These are phyloP conservation scores for Cladophialophora psammophila DNA, from an alignment of 2,329 filamentous ascomycete species.

Conservation along the genomic window DNA sequence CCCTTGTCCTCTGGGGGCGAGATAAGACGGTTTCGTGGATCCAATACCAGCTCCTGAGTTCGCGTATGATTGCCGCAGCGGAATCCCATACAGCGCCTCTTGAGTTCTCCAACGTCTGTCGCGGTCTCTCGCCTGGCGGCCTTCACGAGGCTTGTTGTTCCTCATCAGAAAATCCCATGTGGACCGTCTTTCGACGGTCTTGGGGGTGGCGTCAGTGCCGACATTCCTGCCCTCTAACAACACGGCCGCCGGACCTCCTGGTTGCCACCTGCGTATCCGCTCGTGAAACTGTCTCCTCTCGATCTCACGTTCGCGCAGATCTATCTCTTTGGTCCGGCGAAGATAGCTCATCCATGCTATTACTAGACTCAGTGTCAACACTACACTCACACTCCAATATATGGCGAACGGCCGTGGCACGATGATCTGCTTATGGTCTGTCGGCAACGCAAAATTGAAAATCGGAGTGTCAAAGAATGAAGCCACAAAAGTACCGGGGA, in stretches of 20 bases:
- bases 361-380: conserved; percentile 27
- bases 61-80: neutral
- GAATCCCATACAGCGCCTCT: neutral
- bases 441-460: conserved; percentile 29
- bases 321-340: conserved; percentile 20
- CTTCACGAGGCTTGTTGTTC: neutral
- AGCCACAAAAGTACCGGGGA: conserved; percentile 37
- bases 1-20: neutral
- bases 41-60: neutral
- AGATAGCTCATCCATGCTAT: conserved; percentile 30
- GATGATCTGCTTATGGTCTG: conserved; percentile 12
- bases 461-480: conserved; percentile 38
- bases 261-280: conserved; percentile 19
- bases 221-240: conserved; percentile 14
- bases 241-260: conserved; percentile 10
- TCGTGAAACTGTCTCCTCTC: conserved; percentile 26
- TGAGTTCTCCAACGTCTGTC: neutral
- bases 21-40: neutral
- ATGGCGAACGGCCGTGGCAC: conserved; percentile 33
- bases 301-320: conserved; percentile 21
- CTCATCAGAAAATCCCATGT: neutral
- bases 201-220: neutral
- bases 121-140: neutral
- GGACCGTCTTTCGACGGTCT: neutral
- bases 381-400: conserved; percentile 27